Evolutionary conservation across 1,284 basidiomycete genomes (phyloP).

Genomic region (Leccinum ponderosum): DNA sequence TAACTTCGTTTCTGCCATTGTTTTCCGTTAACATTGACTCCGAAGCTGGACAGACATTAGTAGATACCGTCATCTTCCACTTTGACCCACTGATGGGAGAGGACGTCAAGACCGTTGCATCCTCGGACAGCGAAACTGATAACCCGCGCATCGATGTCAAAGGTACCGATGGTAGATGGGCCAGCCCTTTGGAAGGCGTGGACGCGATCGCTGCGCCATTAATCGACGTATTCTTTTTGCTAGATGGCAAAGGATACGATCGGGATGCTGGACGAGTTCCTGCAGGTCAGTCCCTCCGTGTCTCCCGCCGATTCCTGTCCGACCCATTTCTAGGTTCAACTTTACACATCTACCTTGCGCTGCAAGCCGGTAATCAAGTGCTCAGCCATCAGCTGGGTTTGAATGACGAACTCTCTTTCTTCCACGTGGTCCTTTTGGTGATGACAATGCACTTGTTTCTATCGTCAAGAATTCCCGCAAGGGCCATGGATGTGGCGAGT

Average conservation of each 20-base stretch:
- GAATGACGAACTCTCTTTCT: slow-evolving; percentile 44
- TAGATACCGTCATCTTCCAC: slow-evolving; percentile 76
- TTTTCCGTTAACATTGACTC: slow-evolving; percentile 12
- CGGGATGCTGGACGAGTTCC: slow-evolving; percentile 65
- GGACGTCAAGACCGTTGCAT: slow-evolving; percentile 39
- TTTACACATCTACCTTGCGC: slow-evolving; percentile 62
- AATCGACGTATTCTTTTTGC: slow-evolving; percentile 58
- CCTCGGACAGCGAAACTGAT: slow-evolving; percentile 5
- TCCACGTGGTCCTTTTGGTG: slow-evolving; percentile 53
- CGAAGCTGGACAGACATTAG: slow-evolving; percentile 34
- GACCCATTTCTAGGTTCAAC: slow-evolving; percentile 45
- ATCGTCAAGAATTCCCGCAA: slow-evolving; percentile 46
- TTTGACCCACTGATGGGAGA: slow-evolving; percentile 78
- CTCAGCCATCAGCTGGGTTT: slow-evolving; percentile 56
- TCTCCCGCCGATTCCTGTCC: not conserved
- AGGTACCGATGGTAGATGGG: slow-evolving; percentile 11
- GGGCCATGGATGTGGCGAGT: slow-evolving; percentile 64
- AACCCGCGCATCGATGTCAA: slow-evolving; percentile 6
- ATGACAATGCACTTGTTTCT: slow-evolving; percentile 51
- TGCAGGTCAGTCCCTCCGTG: slow-evolving; percentile 45
- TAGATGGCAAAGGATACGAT: slow-evolving; percentile 47
- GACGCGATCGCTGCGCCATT: slow-evolving; percentile 60
- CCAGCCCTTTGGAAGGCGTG: slow-evolving; percentile 48
- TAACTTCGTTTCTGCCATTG: not conserved
- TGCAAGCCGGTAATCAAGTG: slow-evolving; percentile 51